phyloP scores from a whole-genome alignment of 192 early-diverging fungal species.

The Endogone sp. region DNA sequence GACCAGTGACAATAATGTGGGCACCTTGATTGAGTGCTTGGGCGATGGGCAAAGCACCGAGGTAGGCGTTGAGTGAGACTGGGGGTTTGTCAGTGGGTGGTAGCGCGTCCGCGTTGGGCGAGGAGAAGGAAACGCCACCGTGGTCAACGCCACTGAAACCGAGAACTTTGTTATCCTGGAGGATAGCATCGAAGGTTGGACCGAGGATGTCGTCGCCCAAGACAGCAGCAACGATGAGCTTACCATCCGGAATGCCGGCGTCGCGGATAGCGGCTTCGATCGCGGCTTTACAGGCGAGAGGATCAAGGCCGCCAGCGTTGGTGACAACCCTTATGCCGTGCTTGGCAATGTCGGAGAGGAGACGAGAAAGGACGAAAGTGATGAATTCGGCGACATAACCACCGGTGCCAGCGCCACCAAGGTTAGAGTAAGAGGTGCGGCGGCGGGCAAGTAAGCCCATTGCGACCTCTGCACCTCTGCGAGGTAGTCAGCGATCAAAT shows the following conservation, averaged over 20 bases:
- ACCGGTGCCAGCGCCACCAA: slow-evolving; percentile 37
- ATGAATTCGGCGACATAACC: slow-evolving; percentile 62
- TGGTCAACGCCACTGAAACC: slow-evolving; percentile 2
- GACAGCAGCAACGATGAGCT: slow-evolving; percentile 55
- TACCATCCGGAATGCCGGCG: slow-evolving; percentile 28
- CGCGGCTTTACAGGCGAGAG: slow-evolving; percentile 56
- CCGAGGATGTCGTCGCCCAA: slow-evolving; percentile 55
- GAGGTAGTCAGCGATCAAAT: slow-evolving; percentile 35
- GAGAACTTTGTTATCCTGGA: neutral
- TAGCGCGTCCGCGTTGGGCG: slow-evolving; percentile 32
- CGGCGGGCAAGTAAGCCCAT: slow-evolving; percentile 65
- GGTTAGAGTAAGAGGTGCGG: slow-evolving; percentile 29
- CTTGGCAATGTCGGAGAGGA: slow-evolving; percentile 44
- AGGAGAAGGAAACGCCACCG: slow-evolving; percentile 18
- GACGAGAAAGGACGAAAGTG: slow-evolving; percentile 41
- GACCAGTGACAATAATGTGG: slow-evolving; percentile 62
- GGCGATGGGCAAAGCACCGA: slow-evolving; percentile 53
- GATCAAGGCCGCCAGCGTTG: slow-evolving; percentile 64
- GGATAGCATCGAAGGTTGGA: slow-evolving; percentile 5
- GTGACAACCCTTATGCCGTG: slow-evolving; percentile 58
- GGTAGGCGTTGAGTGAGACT: slow-evolving; percentile 61
- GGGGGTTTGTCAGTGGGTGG: slow-evolving; percentile 46
- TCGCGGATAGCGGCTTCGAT: slow-evolving; percentile 49
- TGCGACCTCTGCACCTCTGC: slow-evolving; percentile 52
- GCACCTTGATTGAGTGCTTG: slow-evolving; percentile 51